Evolutionary conservation across 306 rosid genomes (phyloP).

Genomic region (Dryas octopetala): DNA sequence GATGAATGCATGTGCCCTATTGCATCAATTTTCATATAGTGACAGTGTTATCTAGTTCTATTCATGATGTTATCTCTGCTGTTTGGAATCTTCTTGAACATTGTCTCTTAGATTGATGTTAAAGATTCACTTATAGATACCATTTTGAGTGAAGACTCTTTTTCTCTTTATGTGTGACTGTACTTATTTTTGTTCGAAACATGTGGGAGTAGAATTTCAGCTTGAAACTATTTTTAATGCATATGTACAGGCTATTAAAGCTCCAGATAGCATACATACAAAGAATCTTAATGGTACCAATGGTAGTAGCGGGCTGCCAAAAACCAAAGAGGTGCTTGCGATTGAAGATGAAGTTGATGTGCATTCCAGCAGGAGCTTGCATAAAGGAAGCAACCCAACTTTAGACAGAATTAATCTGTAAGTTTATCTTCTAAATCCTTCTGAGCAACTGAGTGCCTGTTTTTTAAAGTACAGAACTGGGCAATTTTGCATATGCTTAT

Average conservation of each 20-base stretch:
- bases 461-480: constrained; percentile 19
- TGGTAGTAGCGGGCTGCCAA: constrained; percentile 15
- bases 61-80: not conserved
- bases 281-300: constrained; percentile 34
- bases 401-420: constrained; percentile 86
- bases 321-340: constrained; percentile 38
- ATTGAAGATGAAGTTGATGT: constrained; percentile 36
- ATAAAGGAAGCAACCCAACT: constrained; percentile 57
- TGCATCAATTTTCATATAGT: not conserved
- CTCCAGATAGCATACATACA: constrained; percentile 27
- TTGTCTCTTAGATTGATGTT: not conserved
- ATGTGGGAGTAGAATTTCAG: not conserved
- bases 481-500: constrained; percentile 7
- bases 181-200: not conserved
- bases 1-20: not conserved
- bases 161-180: not conserved
- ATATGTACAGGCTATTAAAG: constrained; percentile 48
- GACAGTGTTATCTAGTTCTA: not conserved
- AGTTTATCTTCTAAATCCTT: constrained; percentile 37
- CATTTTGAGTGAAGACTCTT: not conserved
- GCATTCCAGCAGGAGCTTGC: constrained; percentile 39
- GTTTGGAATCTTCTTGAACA: not conserved
- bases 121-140: not conserved
- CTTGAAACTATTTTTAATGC: constrained; percentile 20
- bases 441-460: not conserved